These are phyloP conservation scores for Yamadazyma sp. DNA, from an alignment of 1,139 yeast genomes.

Conservation along the genomic window DNA sequence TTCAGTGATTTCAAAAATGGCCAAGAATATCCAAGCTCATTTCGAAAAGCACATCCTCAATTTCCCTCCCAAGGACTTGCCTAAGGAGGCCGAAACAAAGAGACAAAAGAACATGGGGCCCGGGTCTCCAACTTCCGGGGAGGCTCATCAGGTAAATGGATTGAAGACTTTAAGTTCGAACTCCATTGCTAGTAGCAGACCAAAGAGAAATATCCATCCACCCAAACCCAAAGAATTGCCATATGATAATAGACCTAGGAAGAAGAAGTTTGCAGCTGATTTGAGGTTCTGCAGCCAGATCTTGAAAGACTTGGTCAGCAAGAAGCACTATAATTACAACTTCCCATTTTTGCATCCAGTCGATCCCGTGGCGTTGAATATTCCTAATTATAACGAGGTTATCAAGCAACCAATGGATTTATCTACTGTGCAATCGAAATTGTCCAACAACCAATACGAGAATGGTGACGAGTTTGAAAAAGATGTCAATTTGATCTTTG, in stretches of 20 bases:
- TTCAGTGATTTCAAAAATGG: slow-evolving; percentile 88
- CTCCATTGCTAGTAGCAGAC: slow-evolving; percentile 59
- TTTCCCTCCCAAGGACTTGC: slow-evolving; percentile 77
- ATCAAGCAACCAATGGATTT: slow-evolving; percentile 95
- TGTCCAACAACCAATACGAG: slow-evolving; percentile 84
- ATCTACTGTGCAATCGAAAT: slow-evolving; percentile 77
- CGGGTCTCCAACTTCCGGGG: slow-evolving; percentile 20
- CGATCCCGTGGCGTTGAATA: slow-evolving; percentile 89
- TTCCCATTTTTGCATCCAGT: slow-evolving; percentile 94
- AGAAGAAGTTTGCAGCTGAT: slow-evolving; percentile 89
- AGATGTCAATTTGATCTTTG: slow-evolving; percentile 80
- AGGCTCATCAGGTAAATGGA: slow-evolving; percentile 3
- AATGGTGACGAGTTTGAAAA: slow-evolving; percentile 83
- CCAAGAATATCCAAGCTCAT: slow-evolving; percentile 81
- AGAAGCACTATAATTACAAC: slow-evolving; percentile 80
- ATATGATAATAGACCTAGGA: slow-evolving; percentile 85
- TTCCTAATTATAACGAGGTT: slow-evolving; percentile 84
- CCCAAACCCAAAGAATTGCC: slow-evolving; percentile 94
- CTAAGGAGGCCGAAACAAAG: slow-evolving; percentile 35
- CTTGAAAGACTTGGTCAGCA: slow-evolving; percentile 75
- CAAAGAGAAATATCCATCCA: slow-evolving; percentile 94
- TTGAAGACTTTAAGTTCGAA: slow-evolving; percentile 21
- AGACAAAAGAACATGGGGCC: slow-evolving; percentile 48
- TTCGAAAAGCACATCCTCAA: slow-evolving; percentile 92
- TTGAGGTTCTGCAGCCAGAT: slow-evolving; percentile 82